Base-by-base conservation (phyloP, 2,329 filamentous ascomycete species). In the Ophiostoma perfectum region DNA sequence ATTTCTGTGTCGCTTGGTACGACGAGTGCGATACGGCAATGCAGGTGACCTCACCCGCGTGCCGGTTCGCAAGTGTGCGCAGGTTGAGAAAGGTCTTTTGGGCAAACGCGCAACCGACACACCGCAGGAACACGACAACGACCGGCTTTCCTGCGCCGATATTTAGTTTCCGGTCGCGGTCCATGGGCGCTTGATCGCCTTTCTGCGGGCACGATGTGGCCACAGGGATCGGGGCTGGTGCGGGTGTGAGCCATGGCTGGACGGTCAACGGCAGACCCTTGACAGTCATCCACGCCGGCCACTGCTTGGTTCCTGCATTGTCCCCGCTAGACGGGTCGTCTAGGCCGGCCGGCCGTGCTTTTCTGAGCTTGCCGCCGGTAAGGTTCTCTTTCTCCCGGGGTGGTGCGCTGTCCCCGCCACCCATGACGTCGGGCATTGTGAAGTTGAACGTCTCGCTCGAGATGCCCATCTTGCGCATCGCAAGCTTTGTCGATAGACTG, bases 1-100 rank as follows among this genome's bases (percentile, higher is more conserved):
- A 88, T 71, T 83, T 83, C 49, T 79, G 76, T 1, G 86, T 88
- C 42, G 86, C 84, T 36, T 80, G 78, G 4, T 78, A 75, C 8
- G 85, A 87, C 52, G 85, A 83, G 77, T 88, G 86, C 38, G 85
- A 87, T 66, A 88, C 79, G 71, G 85, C 85, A 68, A 88, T 78
- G 77, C 84, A 87, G 69, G 80, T 80, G 11, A 87, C 77, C 58
- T 77, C 77, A 72, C 76, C 75, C 66, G 81, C 77, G 72, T 85
- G 79, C 66, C 81, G 81, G 75, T 82, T 84, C 12, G 84, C 81
- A 69, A 88, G 79, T 60, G 82, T 78, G 66, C 85, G 83, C 67
- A 87, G 80, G 70, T 80, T 78, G 70, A 87, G 78, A 73, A 88
- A 87, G 5, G 84, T 82, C 72, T 86, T 82, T 73, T 85, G 82